Conservation (phyloP, 2,329 filamentous ascomycete genomes). For the Anthostomella pinea region DNA sequence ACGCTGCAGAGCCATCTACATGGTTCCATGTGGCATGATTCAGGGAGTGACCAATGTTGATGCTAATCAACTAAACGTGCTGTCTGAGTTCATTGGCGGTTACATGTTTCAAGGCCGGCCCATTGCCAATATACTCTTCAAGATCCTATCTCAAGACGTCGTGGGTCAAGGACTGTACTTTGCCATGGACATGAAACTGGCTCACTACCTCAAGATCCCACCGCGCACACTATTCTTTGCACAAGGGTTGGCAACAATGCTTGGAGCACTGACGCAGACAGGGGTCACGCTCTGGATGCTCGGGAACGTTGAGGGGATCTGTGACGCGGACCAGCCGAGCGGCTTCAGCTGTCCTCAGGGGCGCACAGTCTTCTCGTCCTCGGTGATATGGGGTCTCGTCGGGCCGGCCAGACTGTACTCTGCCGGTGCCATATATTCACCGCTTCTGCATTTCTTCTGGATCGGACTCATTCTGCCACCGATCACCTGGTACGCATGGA, state of each 20-base stretch:
- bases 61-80: slow-evolving; percentile 46
- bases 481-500: slow-evolving; percentile 40
- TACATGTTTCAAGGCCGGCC: slow-evolving; percentile 45
- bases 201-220: slow-evolving; percentile 50
- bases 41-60: slow-evolving; percentile 47
- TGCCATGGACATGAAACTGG: slow-evolving; percentile 48
- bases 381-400: slow-evolving; percentile 50
- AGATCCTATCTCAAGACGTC: slow-evolving; percentile 40
- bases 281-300: slow-evolving; percentile 34
- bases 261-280: slow-evolving; percentile 44
- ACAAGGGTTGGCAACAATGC: slow-evolving; percentile 45
- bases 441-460: slow-evolving; percentile 50
- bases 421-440: slow-evolving; percentile 43
- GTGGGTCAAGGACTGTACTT: slow-evolving; percentile 44
- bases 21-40: slow-evolving; percentile 46
- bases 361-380: slow-evolving; percentile 46
- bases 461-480: slow-evolving; percentile 42
- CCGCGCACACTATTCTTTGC: slow-evolving; percentile 45
- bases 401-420: slow-evolving; percentile 48
- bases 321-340: slow-evolving; percentile 38
- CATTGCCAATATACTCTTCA: slow-evolving; percentile 46
- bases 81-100: slow-evolving; percentile 47
- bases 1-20: no score
- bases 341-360: slow-evolving; percentile 48
- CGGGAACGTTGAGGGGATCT: slow-evolving; percentile 40